These are phyloP conservation scores for Prunus dulcis DNA, from an alignment of 306 rosid genomes.

Conservation along the genomic window DNA sequence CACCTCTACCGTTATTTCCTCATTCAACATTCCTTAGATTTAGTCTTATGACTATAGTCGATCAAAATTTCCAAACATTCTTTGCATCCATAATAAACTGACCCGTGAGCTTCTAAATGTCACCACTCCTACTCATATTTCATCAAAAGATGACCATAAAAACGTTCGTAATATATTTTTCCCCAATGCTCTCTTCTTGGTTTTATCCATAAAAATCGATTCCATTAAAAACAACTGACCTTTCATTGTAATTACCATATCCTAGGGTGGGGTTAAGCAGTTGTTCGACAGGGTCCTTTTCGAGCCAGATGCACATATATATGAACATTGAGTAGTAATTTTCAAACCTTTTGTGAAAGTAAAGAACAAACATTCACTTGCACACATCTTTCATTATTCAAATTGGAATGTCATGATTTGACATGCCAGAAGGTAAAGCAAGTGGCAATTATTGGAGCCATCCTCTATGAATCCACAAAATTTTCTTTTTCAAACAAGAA, in stretches of 20 bases:
- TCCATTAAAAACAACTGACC: neutral
- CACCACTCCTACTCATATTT: too few species aligned
- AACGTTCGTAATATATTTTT: neutral
- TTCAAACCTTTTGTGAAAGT: constrained; percentile 21
- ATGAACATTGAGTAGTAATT: neutral
- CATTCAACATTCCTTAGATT: too few species aligned
- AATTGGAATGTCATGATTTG: constrained; percentile 40
- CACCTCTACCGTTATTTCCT: too few species aligned
- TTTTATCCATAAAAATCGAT: neutral
- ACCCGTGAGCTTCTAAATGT: too few species aligned
- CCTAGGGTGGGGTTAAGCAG: neutral
- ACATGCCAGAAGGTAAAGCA: constrained; percentile 22
- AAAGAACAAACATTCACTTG: neutral
- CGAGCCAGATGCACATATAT: constrained; percentile 5
- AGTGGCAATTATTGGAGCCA: constrained; percentile 26
- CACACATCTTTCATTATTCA: constrained; percentile 9
- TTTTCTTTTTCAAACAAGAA: neutral
- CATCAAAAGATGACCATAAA: too few species aligned
- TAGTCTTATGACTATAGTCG: too few species aligned
- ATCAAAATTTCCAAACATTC: too few species aligned
- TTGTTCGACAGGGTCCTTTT: constrained; percentile 20
- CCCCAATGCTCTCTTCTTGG: neutral
- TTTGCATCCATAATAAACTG: too few species aligned
- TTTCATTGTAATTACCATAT: neutral
- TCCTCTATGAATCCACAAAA: constrained; percentile 18